Base-by-base conservation (phyloP, 345 rosid genomes). In the Reutealis trisperma region DNA sequence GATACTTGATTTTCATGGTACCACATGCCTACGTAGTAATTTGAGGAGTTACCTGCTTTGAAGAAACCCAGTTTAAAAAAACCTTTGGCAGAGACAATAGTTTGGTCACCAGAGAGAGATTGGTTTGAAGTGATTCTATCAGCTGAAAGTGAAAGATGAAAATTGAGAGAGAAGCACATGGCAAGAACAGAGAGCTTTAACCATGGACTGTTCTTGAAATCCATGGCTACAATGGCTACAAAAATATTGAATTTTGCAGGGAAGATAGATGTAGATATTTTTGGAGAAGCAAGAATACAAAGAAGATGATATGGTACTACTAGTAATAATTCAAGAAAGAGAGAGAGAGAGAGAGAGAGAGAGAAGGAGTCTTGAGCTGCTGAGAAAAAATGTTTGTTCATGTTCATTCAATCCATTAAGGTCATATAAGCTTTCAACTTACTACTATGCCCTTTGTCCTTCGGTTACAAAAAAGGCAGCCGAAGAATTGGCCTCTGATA, bases 11-110 rank as follows among this genome's bases (percentile, higher is more conserved):
- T 67, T n/a, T 64, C 67, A 2, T 75, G 57, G 81, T 89, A 92
- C 97, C 91, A 89, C 78, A 89, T 90, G 67, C 93, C 96, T 75
- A 94, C 74, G 69, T 94, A 94, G 85, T 78, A 86, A 25, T 87
- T 89, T 30, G 92, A 79, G 72, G 91, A 84, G 30, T 79, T 71
- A 72, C 83, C 90, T 67, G 90, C 89, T 25, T 51, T 41, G 87
- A 89, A 91, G 89, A 94, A 94, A 45, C 97, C 98, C 47, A 94
- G 78, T 51, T n/a, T 58, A 74, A 87, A 94, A 83, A 61, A 57
- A 44, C 82, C 87, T 0, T 81, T 80, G 8, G 82, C 54, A 58
- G 97, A 94, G 76, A 84, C 65, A 52, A 94, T 71, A n/a, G 91
- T 87, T 22, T 84, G 83, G 70, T 85, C 86, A 4, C 96, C 96